phyloP scores from a whole-genome alignment of 352 stramenopile genomes.

The Phytophthora pinifolia region DNA sequence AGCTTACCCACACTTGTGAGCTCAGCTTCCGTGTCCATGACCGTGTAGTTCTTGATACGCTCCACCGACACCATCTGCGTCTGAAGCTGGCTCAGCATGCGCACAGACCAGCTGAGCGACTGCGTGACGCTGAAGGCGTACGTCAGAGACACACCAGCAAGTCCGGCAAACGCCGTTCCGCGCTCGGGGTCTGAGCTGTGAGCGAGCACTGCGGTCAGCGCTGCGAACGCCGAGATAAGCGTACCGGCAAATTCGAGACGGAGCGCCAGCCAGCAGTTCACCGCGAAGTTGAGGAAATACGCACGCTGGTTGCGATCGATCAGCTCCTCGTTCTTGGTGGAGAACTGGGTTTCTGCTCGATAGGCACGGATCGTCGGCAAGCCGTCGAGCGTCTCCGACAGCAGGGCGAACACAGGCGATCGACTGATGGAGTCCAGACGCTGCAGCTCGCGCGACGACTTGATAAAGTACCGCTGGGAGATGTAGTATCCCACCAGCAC shows the following conservation, averaged over 20 bases:
- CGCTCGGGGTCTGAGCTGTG: constrained; percentile 43
- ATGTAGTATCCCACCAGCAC: constrained; percentile 65
- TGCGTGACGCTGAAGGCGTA: constrained; percentile 82
- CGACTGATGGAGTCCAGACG: constrained; percentile 93
- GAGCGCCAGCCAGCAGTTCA: constrained; percentile 78
- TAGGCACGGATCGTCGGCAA: constrained; percentile 94
- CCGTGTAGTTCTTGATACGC: constrained; percentile 70
- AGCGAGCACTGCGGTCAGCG: constrained; percentile 51
- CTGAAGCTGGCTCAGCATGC: constrained; percentile 74
- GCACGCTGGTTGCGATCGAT: constrained; percentile 70
- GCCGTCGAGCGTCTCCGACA: constrained; percentile 95
- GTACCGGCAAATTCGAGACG: constrained; percentile 75
- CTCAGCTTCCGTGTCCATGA: constrained; percentile 67
- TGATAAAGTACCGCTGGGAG: constrained; percentile 93
- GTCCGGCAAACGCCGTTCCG: constrained; percentile 49
- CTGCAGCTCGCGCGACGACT: constrained; percentile 92
- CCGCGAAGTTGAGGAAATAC: constrained; percentile 74
- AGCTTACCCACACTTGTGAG: constrained; percentile 89
- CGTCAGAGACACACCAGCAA: constrained; percentile 70
- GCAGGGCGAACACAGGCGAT: constrained; percentile 94
- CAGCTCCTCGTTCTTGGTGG: constrained; percentile 48
- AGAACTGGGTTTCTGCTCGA: constrained; percentile 50
- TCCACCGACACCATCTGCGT: constrained; percentile 82
- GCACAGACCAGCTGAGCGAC: constrained; percentile 79
- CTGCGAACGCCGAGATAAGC: constrained; percentile 57